A percentile compares a stretch with the other conserved stretches of the same genome.
phyloP scores from a whole-genome alignment of 2,329 filamentous ascomycete genomes.

The Pyricularia grisea region DNA sequence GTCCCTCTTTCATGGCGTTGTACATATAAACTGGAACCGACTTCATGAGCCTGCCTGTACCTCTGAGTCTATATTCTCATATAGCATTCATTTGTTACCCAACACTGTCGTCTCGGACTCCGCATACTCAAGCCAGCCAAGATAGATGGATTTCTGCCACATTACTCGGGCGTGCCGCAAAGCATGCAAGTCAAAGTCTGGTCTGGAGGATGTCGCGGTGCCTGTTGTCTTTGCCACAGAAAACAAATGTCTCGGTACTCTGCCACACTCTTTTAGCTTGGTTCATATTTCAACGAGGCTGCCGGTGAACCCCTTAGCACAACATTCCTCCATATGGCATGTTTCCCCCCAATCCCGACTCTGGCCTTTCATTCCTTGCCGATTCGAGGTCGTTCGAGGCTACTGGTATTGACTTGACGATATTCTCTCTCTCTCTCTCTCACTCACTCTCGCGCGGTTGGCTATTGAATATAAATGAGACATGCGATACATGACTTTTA shows the following conservation, averaged over 20 bases:
- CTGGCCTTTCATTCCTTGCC: neutral
- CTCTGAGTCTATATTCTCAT: neutral
- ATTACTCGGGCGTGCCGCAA: neutral
- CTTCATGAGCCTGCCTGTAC: neutral
- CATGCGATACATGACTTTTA: neutral
- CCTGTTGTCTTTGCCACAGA: neutral
- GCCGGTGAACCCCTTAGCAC: neutral
- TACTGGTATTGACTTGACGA: neutral
- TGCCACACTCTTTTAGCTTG: neutral
- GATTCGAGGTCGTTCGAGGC: neutral
- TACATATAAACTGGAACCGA: neutral
- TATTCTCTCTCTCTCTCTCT: neutral
- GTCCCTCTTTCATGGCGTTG: neutral
- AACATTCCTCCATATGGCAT: neutral
- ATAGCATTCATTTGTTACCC: neutral
- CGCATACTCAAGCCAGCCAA: neutral
- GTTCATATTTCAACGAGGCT: neutral
- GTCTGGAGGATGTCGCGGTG: neutral
- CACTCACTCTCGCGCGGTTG: neutral
- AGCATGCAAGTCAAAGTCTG: neutral
- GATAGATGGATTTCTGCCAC: neutral
- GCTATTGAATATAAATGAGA: neutral
- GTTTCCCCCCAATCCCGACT: neutral
- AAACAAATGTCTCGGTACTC: neutral
- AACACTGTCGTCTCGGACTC: neutral